Evolutionary conservation across 805 yeast genomes (phyloP).

Genomic region (Myxozyma sirexii): DNA sequence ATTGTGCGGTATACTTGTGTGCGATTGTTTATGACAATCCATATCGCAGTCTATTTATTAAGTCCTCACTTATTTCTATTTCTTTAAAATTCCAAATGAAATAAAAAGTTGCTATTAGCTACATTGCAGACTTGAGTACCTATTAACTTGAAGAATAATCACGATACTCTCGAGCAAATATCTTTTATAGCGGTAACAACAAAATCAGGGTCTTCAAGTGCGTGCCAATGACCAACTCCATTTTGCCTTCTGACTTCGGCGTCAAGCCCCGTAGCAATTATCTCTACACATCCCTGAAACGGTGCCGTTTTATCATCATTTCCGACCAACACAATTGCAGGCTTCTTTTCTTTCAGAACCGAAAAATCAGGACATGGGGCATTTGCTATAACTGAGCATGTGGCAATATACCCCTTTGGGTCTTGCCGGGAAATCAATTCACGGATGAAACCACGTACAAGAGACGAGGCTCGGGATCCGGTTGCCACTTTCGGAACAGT

Average conservation of each 20-base stretch:
- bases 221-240: conserved; percentile 17
- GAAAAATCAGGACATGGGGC: conserved; percentile 10
- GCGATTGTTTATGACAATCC: too few species aligned
- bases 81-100: too few species aligned
- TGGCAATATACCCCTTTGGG: conserved; percentile 3
- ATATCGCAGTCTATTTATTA: too few species aligned
- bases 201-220: conserved; percentile 8
- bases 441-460: conserved; percentile 10
- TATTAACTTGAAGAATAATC: too few species aligned
- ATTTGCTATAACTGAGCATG: conserved; percentile 12
- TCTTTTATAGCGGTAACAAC: neutral
- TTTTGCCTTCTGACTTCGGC: conserved; percentile 6
- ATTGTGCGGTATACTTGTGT: too few species aligned
- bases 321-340: conserved; percentile 5
- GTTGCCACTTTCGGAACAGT: conserved; percentile 7
- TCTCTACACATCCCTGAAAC: conserved; percentile 5
- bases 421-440: conserved; percentile 14
- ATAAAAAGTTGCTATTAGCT: too few species aligned
- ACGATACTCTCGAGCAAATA: neutral
- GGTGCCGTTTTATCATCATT: conserved; percentile 8
- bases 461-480: neutral
- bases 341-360: neutral
- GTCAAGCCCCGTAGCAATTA: neutral
- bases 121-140: too few species aligned
- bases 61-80: too few species aligned